Evolutionary conservation across 2,329 filamentous ascomycete genomes (phyloP).

Genomic region (Colletotrichum falcatum): DNA sequence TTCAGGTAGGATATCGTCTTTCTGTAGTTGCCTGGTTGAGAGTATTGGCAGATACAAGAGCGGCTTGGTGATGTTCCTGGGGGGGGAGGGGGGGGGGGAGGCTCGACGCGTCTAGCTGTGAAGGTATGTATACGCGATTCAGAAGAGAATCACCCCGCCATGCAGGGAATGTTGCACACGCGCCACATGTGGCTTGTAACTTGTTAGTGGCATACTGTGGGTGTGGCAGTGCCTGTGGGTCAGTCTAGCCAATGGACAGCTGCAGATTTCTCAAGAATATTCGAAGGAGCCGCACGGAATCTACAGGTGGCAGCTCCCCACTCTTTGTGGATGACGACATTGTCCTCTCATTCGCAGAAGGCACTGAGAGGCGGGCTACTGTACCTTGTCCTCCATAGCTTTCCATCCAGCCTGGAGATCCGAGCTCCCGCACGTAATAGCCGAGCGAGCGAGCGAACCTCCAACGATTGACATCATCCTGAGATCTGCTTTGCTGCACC

Average conservation of each 20-base stretch:
- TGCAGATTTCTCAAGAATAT: conserved; percentile 17
- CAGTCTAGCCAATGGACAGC: no score
- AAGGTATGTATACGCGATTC: conserved; percentile 1
- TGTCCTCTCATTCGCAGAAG: conserved; percentile 35
- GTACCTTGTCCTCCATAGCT: conserved; percentile 7
- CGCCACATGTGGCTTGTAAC: background rate
- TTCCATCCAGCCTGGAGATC: conserved; percentile 39
- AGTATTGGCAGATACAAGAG: background rate
- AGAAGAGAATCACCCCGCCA: background rate
- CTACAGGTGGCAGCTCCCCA: conserved; percentile 27
- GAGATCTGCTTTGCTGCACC: conserved; percentile 3
- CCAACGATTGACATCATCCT: conserved; percentile 39
- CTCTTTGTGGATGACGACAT: conserved; percentile 37
- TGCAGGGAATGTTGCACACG: background rate
- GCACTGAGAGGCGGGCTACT: no score
- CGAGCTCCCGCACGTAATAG: conserved; percentile 41
- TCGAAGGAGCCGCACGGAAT: background rate
- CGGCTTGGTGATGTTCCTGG: background rate
- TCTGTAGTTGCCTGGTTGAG: background rate
- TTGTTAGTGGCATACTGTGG: no score
- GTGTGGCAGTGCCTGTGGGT: background rate
- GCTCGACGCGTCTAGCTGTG: conserved; percentile 1
- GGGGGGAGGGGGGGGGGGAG: no score
- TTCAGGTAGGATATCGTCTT: fast-evolving
- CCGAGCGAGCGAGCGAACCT: conserved; percentile 34